Evolutionary conservation across 176 grass and related monocot species (phyloP).

Genomic region (Poa pratensis): DNA sequence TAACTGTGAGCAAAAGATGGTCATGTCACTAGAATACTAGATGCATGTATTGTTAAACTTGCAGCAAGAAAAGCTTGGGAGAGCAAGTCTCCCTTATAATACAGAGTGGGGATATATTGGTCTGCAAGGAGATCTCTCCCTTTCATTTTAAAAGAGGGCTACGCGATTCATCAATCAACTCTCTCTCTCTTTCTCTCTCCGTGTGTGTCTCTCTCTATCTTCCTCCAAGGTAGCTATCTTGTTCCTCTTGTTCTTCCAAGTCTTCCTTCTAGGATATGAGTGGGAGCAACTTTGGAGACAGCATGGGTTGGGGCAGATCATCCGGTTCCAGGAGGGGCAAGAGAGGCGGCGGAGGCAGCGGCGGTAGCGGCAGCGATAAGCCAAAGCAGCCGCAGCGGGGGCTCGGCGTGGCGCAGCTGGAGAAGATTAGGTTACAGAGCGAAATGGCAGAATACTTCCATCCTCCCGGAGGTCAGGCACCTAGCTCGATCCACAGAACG

Average conservation of each 20-base stretch:
- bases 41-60: conserved; percentile 43
- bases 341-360: conserved; percentile 46
- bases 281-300: conserved; percentile 65
- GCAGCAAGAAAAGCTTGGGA: conserved; percentile 56
- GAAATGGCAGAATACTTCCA: conserved; percentile 78
- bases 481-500: conserved; percentile 53
- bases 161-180: conserved; percentile 44
- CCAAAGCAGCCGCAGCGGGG: conserved; percentile 81
- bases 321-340: conserved; percentile 63
- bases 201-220: no score
- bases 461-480: conserved; percentile 60
- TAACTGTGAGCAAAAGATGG: conserved; percentile 44
- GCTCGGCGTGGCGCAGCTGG: conserved; percentile 75
- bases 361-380: conserved; percentile 43
- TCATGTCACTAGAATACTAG: conserved; percentile 48
- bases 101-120: conserved; percentile 52
- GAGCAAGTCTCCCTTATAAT: conserved; percentile 56
- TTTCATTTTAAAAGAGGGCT: conserved; percentile 68
- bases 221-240: conserved; percentile 21
- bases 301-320: conserved; percentile 60
- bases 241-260: conserved; percentile 47
- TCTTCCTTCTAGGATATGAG: conserved; percentile 66
- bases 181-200: conserved; percentile 5
- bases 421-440: conserved; percentile 84
- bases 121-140: conserved; percentile 60